These are phyloP conservation scores for Aspergillus olivimuriae DNA, from an alignment of 495 filamentous ascomycete genomes.

Conservation along the genomic window DNA sequence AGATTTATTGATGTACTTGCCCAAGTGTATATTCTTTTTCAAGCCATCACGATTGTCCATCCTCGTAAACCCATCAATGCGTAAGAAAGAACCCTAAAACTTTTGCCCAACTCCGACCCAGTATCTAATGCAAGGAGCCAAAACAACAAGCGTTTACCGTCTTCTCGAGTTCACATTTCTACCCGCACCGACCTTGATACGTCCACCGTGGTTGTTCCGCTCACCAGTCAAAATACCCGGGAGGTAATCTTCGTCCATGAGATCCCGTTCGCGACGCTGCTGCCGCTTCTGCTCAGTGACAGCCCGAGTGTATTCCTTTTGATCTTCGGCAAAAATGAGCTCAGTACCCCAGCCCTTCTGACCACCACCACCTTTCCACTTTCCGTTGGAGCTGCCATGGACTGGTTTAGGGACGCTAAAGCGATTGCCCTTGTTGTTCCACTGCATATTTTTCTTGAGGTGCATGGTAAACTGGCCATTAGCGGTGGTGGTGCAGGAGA, in stretches of 20 bases:
- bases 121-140: slow-evolving; percentile 19
- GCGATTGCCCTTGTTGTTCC: slow-evolving; percentile 84
- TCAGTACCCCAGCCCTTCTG: slow-evolving; percentile 80
- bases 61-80: slow-evolving; percentile 16
- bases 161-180: slow-evolving; percentile 81
- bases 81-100: slow-evolving; percentile 14
- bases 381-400: slow-evolving; percentile 73
- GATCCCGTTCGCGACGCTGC: slow-evolving; percentile 59
- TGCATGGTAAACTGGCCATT: slow-evolving; percentile 80
- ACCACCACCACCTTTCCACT: slow-evolving; percentile 65
- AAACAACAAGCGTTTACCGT: slow-evolving; percentile 30
- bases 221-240: slow-evolving; percentile 82
- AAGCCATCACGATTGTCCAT: slow-evolving; percentile 9
- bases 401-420: slow-evolving; percentile 89
- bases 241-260: slow-evolving; percentile 94
- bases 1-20: too few species aligned
- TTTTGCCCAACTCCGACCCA: slow-evolving; percentile 33
- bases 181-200: slow-evolving; percentile 77
- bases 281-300: slow-evolving; percentile 54
- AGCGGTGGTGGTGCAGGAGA: slow-evolving; percentile 74
- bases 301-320: slow-evolving; percentile 81
- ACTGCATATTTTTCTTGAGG: slow-evolving; percentile 92
- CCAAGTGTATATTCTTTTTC: slow-evolving; percentile 15
- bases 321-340: slow-evolving; percentile 86
- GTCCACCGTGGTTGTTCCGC: slow-evolving; percentile 52